A percentile compares a stretch with the other conserved stretches of the same genome.
Evolutionary conservation across 345 rosid species (phyloP).

Genomic region (Populus davidiana): DNA sequence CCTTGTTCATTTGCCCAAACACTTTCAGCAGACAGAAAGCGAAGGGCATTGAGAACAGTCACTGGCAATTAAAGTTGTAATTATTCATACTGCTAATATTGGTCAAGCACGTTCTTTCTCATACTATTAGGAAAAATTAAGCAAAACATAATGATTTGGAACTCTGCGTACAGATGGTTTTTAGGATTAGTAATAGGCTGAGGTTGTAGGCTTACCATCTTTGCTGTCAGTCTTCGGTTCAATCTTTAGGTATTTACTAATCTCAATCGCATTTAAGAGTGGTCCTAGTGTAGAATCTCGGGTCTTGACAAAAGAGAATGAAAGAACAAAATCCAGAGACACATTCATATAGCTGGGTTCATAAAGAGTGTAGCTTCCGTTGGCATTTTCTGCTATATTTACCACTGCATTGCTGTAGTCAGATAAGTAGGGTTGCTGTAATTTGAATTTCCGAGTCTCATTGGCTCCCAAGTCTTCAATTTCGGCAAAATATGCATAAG

Average conservation of each 20-base stretch:
- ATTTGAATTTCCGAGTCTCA: conserved; percentile 73
- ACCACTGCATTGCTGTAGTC: conserved; percentile 94
- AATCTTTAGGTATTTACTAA: conserved; percentile 73
- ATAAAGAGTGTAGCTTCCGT: conserved; percentile 82
- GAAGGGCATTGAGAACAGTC: conserved; percentile 53
- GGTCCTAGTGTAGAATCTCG: conserved; percentile 84
- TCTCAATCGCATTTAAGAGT: conserved; percentile 83
- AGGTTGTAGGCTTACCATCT: conserved; percentile 56
- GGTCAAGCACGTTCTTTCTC: conserved; percentile 7
- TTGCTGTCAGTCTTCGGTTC: conserved; percentile 51
- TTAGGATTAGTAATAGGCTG: background rate
- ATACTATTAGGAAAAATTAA: background rate
- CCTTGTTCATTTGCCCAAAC: conserved; percentile 68
- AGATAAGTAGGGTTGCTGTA: conserved; percentile 56
- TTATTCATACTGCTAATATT: conserved; percentile 11
- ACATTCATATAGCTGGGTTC: conserved; percentile 99
- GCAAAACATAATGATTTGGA: background rate
- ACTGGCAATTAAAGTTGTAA: conserved; percentile 42
- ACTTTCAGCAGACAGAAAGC: conserved; percentile 45
- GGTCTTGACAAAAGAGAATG: conserved; percentile 69
- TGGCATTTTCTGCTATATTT: conserved; percentile 90
- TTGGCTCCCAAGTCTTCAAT: conserved; percentile 69
- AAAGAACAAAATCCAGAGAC: conserved; percentile 62
- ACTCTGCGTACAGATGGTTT: background rate
- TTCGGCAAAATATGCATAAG: conserved; percentile 89